Conservation (phyloP, 1,139 yeast species). For the Geotrichum citri-aurantii region DNA sequence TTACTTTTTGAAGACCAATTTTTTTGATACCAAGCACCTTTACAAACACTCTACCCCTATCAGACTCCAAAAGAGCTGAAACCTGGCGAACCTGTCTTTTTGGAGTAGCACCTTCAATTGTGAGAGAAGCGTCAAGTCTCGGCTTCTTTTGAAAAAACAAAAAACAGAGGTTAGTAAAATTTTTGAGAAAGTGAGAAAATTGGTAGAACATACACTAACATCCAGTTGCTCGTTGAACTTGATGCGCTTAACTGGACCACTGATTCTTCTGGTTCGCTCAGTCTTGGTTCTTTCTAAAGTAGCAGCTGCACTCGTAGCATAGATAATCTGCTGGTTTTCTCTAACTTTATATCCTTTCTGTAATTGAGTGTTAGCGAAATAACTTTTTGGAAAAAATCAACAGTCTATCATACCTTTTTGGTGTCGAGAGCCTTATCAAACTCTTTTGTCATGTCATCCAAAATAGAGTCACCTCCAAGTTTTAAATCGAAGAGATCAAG, state of each 20-base stretch:
- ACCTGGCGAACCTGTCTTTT: neutral
- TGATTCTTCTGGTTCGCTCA: conserved; percentile 21
- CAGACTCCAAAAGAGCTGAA: conserved; percentile 35
- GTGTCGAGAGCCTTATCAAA: conserved; percentile 35
- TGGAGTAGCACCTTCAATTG: neutral
- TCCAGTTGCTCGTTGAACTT: conserved; percentile 17
- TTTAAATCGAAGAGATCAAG: conserved; percentile 35
- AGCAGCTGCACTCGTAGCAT: conserved; percentile 29
- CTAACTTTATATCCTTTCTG: conserved; percentile 35
- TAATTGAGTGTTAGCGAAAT: neutral
- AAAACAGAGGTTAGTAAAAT: neutral
- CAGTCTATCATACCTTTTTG: conserved; percentile 25
- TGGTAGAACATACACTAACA: neutral
- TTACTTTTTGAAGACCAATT: conserved; percentile 50
- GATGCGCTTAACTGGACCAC: conserved; percentile 26
- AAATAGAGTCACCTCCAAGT: conserved; percentile 35
- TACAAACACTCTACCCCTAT: conserved; percentile 70
- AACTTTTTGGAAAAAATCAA: neutral
- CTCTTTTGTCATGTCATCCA: conserved; percentile 39
- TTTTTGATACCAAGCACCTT: conserved; percentile 56
- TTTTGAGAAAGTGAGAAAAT: neutral
- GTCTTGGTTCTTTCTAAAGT: conserved; percentile 12
- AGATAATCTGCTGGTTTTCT: conserved; percentile 32
- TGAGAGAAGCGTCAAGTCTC: neutral
- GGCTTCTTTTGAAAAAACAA: neutral